Evolutionary conservation across 73 alveolate species (phyloP).

Genomic region (Blepharisma japonicum): DNA sequence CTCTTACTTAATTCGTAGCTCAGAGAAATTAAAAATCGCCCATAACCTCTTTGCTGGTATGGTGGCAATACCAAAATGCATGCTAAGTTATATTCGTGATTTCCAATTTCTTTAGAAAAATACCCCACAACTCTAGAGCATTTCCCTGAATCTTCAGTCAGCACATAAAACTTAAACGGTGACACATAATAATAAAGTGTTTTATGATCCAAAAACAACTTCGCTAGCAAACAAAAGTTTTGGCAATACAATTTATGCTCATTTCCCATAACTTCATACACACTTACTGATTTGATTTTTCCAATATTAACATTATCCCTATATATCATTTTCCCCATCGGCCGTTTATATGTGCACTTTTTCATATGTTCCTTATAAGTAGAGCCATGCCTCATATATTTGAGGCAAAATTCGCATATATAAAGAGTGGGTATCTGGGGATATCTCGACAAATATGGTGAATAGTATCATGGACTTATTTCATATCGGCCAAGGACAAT

Average conservation of each 20-base stretch:
- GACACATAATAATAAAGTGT: constrained; percentile 85
- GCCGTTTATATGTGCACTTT: constrained; percentile 49
- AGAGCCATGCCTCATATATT: constrained; percentile 72
- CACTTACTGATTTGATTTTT: constrained; percentile 56
- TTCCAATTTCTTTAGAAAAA: constrained; percentile 46
- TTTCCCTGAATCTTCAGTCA: constrained; percentile 74
- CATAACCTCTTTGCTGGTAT: constrained; percentile 84
- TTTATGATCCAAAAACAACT: constrained; percentile 87
- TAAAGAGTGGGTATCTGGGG: constrained; percentile 67
- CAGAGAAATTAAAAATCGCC: constrained; percentile 77
- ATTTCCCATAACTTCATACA: constrained; percentile 74
- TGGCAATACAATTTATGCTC: constrained; percentile 82
- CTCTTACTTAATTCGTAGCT: constrained; percentile 69
- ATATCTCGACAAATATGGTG: constrained; percentile 83
- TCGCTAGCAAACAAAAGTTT: constrained; percentile 80
- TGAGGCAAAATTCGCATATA: constrained; percentile 85
- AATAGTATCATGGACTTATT: constrained; percentile 85
- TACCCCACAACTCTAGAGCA: constrained; percentile 78
- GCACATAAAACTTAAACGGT: constrained; percentile 78
- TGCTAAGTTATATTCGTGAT: constrained; percentile 40
- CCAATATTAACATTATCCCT: constrained; percentile 64
- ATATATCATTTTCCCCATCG: constrained; percentile 26
- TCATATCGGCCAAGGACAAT: constrained; percentile 78
- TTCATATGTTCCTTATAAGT: constrained; percentile 58
- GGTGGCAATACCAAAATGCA: constrained; percentile 35